Percentiles rank a stretch among this genome's conserved stretches.
Conservation (phyloP, 2,329 filamentous ascomycete genomes). For the Aplosporella prunicola region DNA sequence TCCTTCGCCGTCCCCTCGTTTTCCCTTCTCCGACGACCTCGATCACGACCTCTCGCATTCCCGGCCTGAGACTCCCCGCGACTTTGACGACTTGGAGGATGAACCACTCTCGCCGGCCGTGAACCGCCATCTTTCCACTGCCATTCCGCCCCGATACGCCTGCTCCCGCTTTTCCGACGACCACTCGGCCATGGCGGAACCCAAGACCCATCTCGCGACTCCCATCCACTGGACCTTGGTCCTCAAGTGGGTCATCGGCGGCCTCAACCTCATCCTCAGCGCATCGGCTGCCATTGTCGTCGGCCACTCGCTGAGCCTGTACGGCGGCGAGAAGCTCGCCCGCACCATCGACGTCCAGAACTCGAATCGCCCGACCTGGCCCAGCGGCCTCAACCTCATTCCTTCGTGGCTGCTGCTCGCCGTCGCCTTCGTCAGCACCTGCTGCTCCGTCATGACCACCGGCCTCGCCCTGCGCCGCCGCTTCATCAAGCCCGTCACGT, state of each 20-base stretch:
- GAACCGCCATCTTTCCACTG: too few relatives aligned
- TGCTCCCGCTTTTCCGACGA: too few relatives aligned
- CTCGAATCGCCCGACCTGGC: constrained; percentile 3
- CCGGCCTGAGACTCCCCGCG: too few relatives aligned
- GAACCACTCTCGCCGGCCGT: too few relatives aligned
- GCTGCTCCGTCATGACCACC: constrained; percentile 1
- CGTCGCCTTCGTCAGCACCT: constrained; percentile 2
- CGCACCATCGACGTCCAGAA: constrained; percentile 2
- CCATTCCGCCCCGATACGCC: too few relatives aligned
- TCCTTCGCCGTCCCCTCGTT: too few relatives aligned
- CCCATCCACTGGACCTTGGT: constrained; percentile 4
- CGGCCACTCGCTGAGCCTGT: constrained; percentile 7
- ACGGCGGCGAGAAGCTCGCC: constrained; percentile 5
- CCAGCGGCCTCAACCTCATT: constrained; percentile 2
- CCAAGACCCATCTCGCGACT: neutral
- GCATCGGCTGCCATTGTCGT: constrained; percentile 4
- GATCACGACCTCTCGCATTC: too few relatives aligned
- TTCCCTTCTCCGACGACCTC: too few relatives aligned
- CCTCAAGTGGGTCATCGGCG: neutral
- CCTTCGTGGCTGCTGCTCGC: constrained; percentile 7
- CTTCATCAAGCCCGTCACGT: constrained; percentile 13
- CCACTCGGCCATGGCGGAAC: too few relatives aligned
- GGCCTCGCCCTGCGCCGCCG: constrained; percentile 11
- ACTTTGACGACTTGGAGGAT: too few relatives aligned
- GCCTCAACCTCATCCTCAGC: neutral